Base-by-base conservation (phyloP, 371 early-diverging fungal genomes). In the Actinomucor elegans region DNA sequence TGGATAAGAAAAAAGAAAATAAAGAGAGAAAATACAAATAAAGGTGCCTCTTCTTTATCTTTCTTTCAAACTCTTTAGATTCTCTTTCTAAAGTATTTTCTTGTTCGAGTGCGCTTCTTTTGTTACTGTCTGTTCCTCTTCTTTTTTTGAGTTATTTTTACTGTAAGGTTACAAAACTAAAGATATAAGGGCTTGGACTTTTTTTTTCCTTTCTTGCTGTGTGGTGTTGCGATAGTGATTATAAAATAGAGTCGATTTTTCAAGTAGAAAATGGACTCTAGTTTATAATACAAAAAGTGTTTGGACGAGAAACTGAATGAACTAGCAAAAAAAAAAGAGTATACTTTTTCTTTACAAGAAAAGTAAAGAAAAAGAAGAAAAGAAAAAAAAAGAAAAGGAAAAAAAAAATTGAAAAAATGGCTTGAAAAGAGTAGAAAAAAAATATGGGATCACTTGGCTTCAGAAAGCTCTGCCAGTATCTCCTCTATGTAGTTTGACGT, bases 231-330 rank as follows among this genome's bases (percentile, higher is more conserved):
- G 24, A 37, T 23, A 15, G 10, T 27, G 0, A 20, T 33, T 37
- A 33, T 37, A 49, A 50, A 29, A 38, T 37, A 50, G 50, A 50
- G 50, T 21, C n/a, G n/a, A n/a, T n/a, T 28, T 40, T 50, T 50
- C 40, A 11, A 12, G 10, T 38, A 15, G 7, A 17, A 26, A 50
- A 50, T 29, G 50, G 28, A 31, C 50, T 40, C 50, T 49, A 11
- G 4, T 36, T 49, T 49, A 37, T 49, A 35, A 26, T 14, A 18
- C 15, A 6, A 8, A 8, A 11, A 6, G 38, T 38, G 20, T 38
- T 7, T n/a, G n/a, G 6, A 41, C n/a, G 41, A 41, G 41, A n/a
- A 1, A n/a, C 26, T n/a, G 6, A 20, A 45, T 12, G 4, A 32
- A 50, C 20, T 14, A 18, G 29, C 15, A 31, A 31, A 9, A 32